A percentile compares a stretch with the other conserved stretches of the same genome.
These are phyloP conservation scores for Phialophora macrospora DNA, from an alignment of 2,329 filamentous ascomycete species.

Conservation along the genomic window DNA sequence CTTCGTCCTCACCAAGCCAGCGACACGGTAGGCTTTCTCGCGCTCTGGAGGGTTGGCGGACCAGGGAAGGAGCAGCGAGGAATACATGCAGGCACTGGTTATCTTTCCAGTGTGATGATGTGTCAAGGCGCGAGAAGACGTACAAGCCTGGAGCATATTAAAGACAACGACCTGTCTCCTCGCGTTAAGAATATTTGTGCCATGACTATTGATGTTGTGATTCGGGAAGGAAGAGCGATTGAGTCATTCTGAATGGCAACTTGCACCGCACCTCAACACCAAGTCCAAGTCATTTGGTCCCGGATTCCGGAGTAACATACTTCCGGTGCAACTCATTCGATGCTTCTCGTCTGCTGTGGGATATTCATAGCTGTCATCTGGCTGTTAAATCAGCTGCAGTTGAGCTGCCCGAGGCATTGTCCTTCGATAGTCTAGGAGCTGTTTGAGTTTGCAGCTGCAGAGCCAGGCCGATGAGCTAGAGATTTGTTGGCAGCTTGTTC, in stretches of 20 bases:
- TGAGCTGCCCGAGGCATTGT: not conserved
- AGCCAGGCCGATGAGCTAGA: not conserved
- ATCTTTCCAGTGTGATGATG: not conserved
- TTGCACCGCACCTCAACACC: no score
- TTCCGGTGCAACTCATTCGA: not conserved
- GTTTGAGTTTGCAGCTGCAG: not conserved
- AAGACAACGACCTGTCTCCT: not conserved
- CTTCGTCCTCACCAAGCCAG: slow-evolving; percentile 35
- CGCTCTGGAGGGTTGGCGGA: slow-evolving; percentile 26
- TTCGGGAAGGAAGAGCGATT: not conserved
- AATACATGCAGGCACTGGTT: slow-evolving; percentile 28
- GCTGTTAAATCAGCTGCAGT: not conserved
- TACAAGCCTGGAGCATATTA: not conserved
- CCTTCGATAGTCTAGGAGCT: not conserved
- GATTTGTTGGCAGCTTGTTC: not conserved
- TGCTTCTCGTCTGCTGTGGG: not conserved
- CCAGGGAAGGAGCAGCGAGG: slow-evolving; percentile 35
- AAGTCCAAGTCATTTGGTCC: not conserved
- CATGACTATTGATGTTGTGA: not conserved
- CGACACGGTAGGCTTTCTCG: slow-evolving; percentile 32
- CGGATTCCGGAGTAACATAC: not conserved
- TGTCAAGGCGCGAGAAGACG: not conserved
- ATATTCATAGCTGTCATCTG: not conserved
- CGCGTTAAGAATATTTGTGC: not conserved
- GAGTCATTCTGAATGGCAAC: not conserved